phyloP scores from a whole-genome alignment of 371 early-diverging fungal species.

The Blakeslea trispora region DNA sequence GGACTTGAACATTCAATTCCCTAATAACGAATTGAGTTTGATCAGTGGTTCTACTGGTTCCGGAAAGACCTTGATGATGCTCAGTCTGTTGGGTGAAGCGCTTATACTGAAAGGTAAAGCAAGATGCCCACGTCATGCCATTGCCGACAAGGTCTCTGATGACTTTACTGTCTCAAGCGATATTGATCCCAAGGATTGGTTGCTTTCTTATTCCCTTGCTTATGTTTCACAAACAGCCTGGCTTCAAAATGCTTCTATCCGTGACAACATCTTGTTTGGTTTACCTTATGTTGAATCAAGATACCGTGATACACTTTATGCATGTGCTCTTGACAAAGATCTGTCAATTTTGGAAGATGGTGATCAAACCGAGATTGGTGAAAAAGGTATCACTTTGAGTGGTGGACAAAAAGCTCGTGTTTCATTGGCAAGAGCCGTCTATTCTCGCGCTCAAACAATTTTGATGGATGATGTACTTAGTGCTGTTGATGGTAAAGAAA shows the following conservation, averaged over 20 bases:
- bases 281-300: constrained; percentile 65
- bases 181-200: constrained; percentile 29
- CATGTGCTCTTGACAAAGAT: constrained; percentile 78
- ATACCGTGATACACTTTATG: constrained; percentile 61
- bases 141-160: constrained; percentile 4
- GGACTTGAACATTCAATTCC: constrained; percentile 54
- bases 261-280: constrained; percentile 86
- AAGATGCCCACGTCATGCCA: constrained; percentile 20
- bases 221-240: constrained; percentile 73
- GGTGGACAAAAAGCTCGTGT: constrained; percentile 86
- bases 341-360: constrained; percentile 78
- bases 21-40: constrained; percentile 51
- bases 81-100: constrained; percentile 61
- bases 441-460: constrained; percentile 67
- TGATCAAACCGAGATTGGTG: constrained; percentile 89
- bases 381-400: constrained; percentile 84
- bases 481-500: constrained; percentile 69
- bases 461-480: constrained; percentile 81
- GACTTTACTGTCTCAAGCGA: not conserved
- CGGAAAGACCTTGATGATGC: constrained; percentile 65
- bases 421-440: constrained; percentile 79
- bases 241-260: constrained; percentile 79
- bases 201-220: constrained; percentile 12
- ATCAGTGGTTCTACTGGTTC: constrained; percentile 67
- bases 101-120: constrained; percentile 14